A percentile compares a stretch with the other conserved stretches of the same genome.
These are phyloP conservation scores for Chaetomium cochliodes DNA, from an alignment of 495 filamentous ascomycete species.

Conservation along the genomic window DNA sequence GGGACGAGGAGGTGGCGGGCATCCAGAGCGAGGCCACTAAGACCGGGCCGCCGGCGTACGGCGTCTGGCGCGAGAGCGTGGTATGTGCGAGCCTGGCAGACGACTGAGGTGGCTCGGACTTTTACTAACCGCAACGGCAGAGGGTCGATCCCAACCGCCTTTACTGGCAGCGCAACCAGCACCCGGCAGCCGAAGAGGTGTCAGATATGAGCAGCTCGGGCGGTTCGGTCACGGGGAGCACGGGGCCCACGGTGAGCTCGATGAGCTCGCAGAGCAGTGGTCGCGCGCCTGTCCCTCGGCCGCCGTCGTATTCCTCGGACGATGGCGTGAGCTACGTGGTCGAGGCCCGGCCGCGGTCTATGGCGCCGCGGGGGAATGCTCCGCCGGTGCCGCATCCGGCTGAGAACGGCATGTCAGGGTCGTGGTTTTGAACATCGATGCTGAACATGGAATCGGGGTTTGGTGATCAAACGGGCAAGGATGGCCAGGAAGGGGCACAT, in stretches of 20 bases:
- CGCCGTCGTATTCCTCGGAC: constrained; percentile 70
- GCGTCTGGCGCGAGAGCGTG: constrained; percentile 77
- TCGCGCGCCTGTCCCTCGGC: constrained; percentile 44
- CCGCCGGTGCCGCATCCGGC: constrained; percentile 42
- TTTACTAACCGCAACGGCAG: constrained; percentile 37
- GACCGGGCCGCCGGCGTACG: constrained; percentile 81
- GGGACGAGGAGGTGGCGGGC: constrained; percentile 61
- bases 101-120: neutral
- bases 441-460: neutral
- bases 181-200: constrained; percentile 30
- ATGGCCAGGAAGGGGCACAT: neutral
- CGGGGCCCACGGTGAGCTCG: neutral
- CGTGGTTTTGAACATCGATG: constrained; percentile 26
- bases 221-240: neutral
- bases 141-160: constrained; percentile 76
- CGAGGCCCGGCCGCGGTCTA: constrained; percentile 57
- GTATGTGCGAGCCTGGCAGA: constrained; percentile 54
- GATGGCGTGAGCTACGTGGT: constrained; percentile 69
- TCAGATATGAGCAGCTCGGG: constrained; percentile 1
- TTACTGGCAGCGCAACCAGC: constrained; percentile 68
- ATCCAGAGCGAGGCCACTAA: constrained; percentile 54
- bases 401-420: constrained; percentile 34
- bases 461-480: neutral
- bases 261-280: constrained; percentile 11
- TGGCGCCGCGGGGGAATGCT: constrained; percentile 36